Evolutionary conservation across 2,329 filamentous ascomycete genomes (phyloP).

Genomic region (Metarhizium brunneum): DNA sequence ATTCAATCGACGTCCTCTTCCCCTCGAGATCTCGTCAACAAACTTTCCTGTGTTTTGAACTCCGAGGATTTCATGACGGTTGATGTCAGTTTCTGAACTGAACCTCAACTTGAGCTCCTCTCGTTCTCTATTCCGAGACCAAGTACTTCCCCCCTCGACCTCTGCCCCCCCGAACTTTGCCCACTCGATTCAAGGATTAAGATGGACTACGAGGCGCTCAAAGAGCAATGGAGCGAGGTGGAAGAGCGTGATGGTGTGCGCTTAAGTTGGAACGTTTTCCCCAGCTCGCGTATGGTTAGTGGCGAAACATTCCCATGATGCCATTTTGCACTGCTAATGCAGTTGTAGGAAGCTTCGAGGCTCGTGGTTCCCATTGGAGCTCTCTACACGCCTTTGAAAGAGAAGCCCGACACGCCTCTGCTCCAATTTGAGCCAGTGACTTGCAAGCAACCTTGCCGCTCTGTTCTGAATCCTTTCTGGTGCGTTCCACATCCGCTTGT

Average conservation of each 20-base stretch:
- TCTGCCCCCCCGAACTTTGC: neutral
- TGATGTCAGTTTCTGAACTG: neutral
- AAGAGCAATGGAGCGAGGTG: constrained; percentile 93
- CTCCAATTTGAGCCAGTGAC: constrained; percentile 94
- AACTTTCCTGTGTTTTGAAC: neutral
- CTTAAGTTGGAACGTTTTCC: constrained; percentile 97
- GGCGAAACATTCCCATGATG: neutral
- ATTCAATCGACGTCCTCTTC: neutral
- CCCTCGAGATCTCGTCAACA: too few relatives aligned
- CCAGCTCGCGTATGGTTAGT: constrained; percentile 89
- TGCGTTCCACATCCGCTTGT: constrained; percentile 33
- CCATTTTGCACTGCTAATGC: neutral
- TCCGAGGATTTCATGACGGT: neutral
- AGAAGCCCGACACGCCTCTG: constrained; percentile 80
- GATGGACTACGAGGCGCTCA: constrained; percentile 90
- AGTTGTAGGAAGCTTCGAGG: constrained; percentile 72
- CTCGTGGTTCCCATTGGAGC: constrained; percentile 94
- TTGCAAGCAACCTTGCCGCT: constrained; percentile 92
- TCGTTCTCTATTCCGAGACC: neutral
- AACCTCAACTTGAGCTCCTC: neutral
- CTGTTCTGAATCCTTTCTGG: constrained; percentile 96
- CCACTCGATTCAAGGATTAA: neutral
- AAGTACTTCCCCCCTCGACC: too few relatives aligned
- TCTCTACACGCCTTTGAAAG: constrained; percentile 90
- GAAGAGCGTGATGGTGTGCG: constrained; percentile 95